Evolutionary conservation across 345 rosid genomes (phyloP).

Genomic region (Eucalyptus dawsonii): DNA sequence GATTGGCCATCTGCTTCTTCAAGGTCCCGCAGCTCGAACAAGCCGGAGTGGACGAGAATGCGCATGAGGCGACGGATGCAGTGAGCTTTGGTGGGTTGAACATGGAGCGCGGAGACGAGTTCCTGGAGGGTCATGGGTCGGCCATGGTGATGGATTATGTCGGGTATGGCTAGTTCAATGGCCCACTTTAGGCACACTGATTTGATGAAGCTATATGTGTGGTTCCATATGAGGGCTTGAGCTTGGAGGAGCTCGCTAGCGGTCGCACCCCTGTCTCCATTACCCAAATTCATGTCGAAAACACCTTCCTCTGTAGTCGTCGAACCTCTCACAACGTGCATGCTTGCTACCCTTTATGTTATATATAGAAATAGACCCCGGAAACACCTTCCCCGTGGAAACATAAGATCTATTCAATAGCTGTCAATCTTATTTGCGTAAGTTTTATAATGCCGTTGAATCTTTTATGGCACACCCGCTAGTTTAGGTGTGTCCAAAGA

Average conservation of each 20-base stretch:
- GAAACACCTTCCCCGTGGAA: background rate
- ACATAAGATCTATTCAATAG: background rate
- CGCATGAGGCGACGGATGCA: conserved; percentile 16
- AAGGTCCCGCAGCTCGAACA: background rate
- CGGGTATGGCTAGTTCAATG: conserved; percentile 22
- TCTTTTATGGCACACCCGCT: background rate
- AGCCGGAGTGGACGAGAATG: conserved; percentile 16
- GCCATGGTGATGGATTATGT: conserved; percentile 18
- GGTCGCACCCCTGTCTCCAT: background rate
- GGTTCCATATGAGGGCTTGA: conserved; percentile 16
- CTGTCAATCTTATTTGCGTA: background rate
- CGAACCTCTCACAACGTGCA: background rate
- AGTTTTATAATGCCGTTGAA: background rate
- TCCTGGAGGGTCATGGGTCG: conserved; percentile 15
- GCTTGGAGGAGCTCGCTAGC: conserved; percentile 1
- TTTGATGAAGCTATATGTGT: background rate
- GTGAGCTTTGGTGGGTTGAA: conserved; percentile 2
- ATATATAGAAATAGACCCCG: background rate
- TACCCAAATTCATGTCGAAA: background rate
- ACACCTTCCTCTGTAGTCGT: background rate
- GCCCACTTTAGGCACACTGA: conserved; percentile 26
- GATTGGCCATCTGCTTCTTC: background rate
- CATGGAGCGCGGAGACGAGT: background rate
- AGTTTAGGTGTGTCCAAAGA: background rate
- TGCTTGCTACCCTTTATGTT: background rate